Evolutionary conservation across 495 filamentous ascomycete genomes (phyloP).

Genomic region (Cercophora samala): DNA sequence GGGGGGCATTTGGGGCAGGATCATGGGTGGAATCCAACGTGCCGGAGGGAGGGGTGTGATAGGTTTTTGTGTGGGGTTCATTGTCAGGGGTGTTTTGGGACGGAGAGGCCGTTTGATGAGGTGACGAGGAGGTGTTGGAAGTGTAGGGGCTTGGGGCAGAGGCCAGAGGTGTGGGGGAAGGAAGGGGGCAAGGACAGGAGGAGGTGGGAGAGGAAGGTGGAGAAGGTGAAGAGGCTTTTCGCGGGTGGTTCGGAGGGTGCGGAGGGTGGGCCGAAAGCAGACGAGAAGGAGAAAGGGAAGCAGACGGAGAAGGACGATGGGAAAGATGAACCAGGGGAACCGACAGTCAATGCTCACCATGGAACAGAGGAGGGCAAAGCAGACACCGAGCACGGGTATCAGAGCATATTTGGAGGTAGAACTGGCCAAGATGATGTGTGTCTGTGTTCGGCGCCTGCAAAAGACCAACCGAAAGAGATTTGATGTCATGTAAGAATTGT

Average conservation of each 20-base stretch:
- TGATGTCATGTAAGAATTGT: too few species aligned
- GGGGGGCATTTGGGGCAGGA: constrained; percentile 39
- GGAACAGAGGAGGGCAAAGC: background rate
- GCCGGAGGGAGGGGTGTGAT: constrained; percentile 29
- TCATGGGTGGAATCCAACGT: constrained; percentile 40
- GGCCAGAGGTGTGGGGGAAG: background rate
- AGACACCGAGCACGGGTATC: background rate
- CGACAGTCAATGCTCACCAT: background rate
- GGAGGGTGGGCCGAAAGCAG: background rate
- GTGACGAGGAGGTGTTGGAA: constrained; percentile 32
- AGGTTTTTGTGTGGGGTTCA: constrained; percentile 38
- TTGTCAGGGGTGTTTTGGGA: constrained; percentile 36
- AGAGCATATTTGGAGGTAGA: background rate
- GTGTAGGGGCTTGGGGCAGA: constrained; percentile 28
- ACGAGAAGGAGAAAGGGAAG: too few species aligned
- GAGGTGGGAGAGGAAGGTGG: background rate
- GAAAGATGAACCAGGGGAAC: background rate
- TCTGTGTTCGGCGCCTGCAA: background rate
- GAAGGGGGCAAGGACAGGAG: constrained; percentile 4
- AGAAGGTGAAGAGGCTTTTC: background rate
- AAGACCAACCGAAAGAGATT: too few species aligned
- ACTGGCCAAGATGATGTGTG: background rate
- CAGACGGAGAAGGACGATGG: too few species aligned
- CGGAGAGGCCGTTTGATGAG: constrained; percentile 33
- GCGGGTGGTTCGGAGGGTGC: background rate